Percentiles rank a stretch among this genome's conserved stretches.
phyloP scores from a whole-genome alignment of 306 rosid genomes.

The Citrullus amarus region DNA sequence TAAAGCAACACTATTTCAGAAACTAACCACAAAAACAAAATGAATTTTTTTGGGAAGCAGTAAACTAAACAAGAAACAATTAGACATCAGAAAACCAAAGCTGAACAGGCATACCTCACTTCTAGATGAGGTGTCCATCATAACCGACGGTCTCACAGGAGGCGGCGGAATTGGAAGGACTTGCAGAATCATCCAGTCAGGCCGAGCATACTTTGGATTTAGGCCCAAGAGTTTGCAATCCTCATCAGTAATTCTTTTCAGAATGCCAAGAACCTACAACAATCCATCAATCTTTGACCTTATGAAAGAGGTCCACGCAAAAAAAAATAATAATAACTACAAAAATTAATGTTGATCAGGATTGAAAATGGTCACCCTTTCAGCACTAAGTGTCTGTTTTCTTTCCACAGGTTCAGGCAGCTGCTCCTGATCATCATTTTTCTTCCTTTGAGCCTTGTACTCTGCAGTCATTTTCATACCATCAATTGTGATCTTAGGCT shows the following conservation, averaged over 20 bases:
- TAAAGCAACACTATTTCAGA: neutral
- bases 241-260: constrained; percentile 87
- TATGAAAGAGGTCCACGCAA: neutral
- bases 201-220: constrained; percentile 89
- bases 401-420: constrained; percentile 98
- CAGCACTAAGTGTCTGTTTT: constrained; percentile 88
- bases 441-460: constrained; percentile 87
- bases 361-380: constrained; percentile 43
- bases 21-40: neutral
- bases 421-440: constrained; percentile 89
- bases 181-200: constrained; percentile 98
- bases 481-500: constrained; percentile 79
- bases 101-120: constrained; percentile 65
- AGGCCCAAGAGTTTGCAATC: constrained; percentile 84
- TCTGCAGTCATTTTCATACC: constrained; percentile 90
- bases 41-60: neutral
- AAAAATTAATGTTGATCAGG: neutral
- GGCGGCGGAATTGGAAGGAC: constrained; percentile 99
- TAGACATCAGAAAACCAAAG: neutral
- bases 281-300: neutral
- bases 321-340: neutral
- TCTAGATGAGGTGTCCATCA: constrained; percentile 99
- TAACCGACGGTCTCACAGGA: constrained; percentile 97
- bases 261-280: constrained; percentile 74
- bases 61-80: neutral